Evolutionary conservation across 345 rosid species (phyloP).

Genomic region (Hevea brasiliensis): DNA sequence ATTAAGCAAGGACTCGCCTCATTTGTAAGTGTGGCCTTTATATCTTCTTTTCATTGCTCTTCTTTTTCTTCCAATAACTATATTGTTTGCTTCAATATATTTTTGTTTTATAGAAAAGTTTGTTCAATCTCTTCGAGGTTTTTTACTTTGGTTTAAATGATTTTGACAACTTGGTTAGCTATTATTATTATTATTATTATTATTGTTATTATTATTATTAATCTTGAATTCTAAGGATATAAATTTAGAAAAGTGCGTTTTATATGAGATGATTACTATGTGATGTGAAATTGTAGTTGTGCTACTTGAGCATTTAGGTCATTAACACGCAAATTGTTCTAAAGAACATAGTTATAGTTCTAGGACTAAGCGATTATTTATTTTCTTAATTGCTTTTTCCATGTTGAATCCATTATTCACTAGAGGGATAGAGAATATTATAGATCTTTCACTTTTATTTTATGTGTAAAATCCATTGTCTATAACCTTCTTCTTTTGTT

Average conservation of each 20-base stretch:
- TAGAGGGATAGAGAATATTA: not conserved
- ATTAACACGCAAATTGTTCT: not conserved
- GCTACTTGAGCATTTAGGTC: not conserved
- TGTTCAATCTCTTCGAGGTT: too few species aligned
- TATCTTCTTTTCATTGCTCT: slow-evolving; percentile 14
- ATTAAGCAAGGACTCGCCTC: slow-evolving; percentile 91
- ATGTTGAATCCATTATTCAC: not conserved
- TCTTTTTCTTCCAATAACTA: not conserved
- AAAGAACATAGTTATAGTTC: not conserved
- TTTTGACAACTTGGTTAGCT: not conserved
- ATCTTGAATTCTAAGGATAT: too few species aligned
- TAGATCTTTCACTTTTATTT: not conserved
- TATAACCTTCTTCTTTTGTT: too few species aligned
- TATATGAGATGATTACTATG: too few species aligned
- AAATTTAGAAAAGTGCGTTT: too few species aligned
- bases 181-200: not conserved
- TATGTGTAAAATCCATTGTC: not conserved
- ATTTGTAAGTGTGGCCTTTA: slow-evolving; percentile 58
- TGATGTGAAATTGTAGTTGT: not conserved
- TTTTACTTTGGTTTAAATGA: not conserved
- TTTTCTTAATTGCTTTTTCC: not conserved
- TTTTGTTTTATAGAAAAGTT: too few species aligned
- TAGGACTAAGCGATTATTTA: not conserved
- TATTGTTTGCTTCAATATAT: not conserved
- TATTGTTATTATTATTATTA: not conserved